These are phyloP conservation scores for Colletotrichum brevisporum DNA, from an alignment of 2,329 filamentous ascomycete genomes.

Conservation along the genomic window DNA sequence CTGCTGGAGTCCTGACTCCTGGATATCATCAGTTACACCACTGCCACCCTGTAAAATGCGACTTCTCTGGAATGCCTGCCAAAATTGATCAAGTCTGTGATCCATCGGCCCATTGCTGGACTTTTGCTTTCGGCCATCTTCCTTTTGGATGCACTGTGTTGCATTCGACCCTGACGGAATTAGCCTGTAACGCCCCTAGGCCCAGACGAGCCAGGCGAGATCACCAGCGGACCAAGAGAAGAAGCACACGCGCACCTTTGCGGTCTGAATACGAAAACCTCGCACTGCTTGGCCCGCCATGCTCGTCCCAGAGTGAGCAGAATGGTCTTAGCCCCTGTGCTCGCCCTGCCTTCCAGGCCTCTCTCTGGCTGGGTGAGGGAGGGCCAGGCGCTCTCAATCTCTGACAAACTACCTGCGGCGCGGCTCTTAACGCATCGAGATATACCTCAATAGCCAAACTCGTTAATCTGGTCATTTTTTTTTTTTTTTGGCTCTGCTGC, in stretches of 20 bases:
- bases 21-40: not conserved
- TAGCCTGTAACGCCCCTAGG: conserved; percentile 32
- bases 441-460: conserved; percentile 5
- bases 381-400: conserved; percentile 16
- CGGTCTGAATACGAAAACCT: not conserved
- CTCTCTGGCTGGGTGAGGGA: conserved; percentile 13
- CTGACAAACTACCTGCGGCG: conserved; percentile 1
- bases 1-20: too few species aligned
- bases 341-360: not conserved
- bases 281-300: conserved; percentile 8
- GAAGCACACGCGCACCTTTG: not conserved
- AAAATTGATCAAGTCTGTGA: not conserved
- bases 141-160: conserved; percentile 29
- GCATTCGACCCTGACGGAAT: conserved; percentile 23
- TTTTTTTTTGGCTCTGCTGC: conserved; percentile 6
- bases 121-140: not conserved
- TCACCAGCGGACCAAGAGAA: not conserved
- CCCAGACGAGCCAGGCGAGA: conserved; percentile 9
- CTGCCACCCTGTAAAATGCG: not conserved
- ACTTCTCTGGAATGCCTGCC: conserved; percentile 20
- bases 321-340: not conserved
- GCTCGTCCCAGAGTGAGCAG: not conserved
- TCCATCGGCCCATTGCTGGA: not conserved
- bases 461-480: conserved; percentile 21
- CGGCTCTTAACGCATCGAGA: conserved; percentile 4